Percentiles rank a stretch among this genome's conserved stretches.
Conservation (phyloP, 345 rosid genomes). For the Odontarrhena argentea region DNA sequence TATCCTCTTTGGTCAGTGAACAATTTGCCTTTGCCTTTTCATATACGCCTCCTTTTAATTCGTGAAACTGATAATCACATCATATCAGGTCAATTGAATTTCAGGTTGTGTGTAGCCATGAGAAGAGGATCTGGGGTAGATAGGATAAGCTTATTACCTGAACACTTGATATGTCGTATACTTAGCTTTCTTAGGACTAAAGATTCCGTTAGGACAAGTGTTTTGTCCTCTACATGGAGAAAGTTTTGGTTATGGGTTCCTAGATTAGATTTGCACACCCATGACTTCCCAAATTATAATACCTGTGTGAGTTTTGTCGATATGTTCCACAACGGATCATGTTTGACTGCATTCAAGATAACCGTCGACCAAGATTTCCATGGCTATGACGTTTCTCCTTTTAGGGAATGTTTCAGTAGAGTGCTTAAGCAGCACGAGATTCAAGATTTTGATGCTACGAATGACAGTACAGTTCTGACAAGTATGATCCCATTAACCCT, state of each 20-base stretch:
- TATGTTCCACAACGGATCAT: background rate
- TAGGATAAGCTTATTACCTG: slow-evolving; percentile 28
- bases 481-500: background rate
- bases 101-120: background rate
- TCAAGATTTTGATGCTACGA: background rate
- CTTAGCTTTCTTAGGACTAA: slow-evolving; percentile 25
- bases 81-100: too few species aligned
- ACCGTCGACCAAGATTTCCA: background rate
- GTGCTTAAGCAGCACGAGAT: background rate
- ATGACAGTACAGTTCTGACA: background rate
- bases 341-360: slow-evolving; percentile 12
- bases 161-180: slow-evolving; percentile 16
- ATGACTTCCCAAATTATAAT: background rate
- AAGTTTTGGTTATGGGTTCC: slow-evolving; percentile 22
- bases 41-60: too few species aligned
- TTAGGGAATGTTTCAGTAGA: background rate
- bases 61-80: too few species aligned
- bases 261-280: background rate
- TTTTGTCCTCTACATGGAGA: slow-evolving; percentile 33
- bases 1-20: too few species aligned
- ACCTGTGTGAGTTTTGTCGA: slow-evolving; percentile 1
- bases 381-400: background rate
- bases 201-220: slow-evolving; percentile 20
- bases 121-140: slow-evolving; percentile 24
- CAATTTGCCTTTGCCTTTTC: too few species aligned